Percentiles rank a stretch among this genome's conserved stretches.
phyloP scores from a whole-genome alignment of 257 asterid species.

The Solanum ossicruentum region DNA sequence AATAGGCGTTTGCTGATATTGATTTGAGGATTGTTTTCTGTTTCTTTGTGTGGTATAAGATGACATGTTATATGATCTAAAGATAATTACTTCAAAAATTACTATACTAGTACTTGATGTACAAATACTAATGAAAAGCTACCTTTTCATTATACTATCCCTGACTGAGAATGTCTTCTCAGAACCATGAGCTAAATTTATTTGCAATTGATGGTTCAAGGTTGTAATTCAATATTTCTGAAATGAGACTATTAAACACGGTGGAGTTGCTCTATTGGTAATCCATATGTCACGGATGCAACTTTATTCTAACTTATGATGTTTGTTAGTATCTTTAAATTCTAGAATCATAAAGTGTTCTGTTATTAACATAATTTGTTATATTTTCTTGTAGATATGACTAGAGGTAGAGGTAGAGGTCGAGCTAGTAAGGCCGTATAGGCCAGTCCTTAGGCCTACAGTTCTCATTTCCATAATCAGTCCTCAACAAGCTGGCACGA shows the following conservation, averaged over 20 bases:
- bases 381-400: too few species aligned
- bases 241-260: background rate
- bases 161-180: slow-evolving; percentile 49
- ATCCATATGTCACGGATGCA: background rate
- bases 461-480: too few species aligned
- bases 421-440: too few species aligned
- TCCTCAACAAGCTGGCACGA: too few species aligned
- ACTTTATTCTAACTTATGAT: background rate
- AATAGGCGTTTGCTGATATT: background rate
- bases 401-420: too few species aligned
- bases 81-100: background rate
- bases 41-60: background rate
- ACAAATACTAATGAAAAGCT: background rate
- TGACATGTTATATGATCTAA: background rate
- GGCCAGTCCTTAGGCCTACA: too few species aligned
- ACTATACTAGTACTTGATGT: background rate
- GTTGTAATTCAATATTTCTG: background rate
- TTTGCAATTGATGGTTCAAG: slow-evolving; percentile 19
- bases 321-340: too few species aligned
- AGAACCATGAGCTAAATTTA: slow-evolving; percentile 41
- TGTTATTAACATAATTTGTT: too few species aligned
- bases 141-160: slow-evolving; percentile 42
- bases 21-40: background rate
- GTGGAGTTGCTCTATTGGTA: background rate
- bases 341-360: too few species aligned